Evolutionary conservation across 371 early-diverging fungal genomes (phyloP), one percentile per base, ranked within the genome.

Genomic region (Smittium culicis): DNA sequence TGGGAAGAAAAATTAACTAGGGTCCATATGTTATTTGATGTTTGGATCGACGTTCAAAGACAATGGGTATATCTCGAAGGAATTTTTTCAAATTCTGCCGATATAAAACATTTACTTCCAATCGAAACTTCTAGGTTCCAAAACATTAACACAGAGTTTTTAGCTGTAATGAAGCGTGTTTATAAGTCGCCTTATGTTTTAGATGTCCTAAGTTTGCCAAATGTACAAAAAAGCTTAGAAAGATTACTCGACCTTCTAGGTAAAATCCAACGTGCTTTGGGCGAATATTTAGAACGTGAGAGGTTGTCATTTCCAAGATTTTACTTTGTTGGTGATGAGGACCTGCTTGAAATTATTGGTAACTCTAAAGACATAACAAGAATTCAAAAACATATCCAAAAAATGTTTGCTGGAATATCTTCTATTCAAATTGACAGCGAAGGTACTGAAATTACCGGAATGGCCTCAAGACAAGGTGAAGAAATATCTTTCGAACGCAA

Each of bases 311-410:
- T 98, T 85, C 96, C 99, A 55, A 88, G 99, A 32, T 99, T 99
- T 85, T 99, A 99, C 81, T 99, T 99, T 85, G 95, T 99, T 58
- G 99, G 98, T 75, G 99, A 99, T 72, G 98, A 98, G 81, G 99
- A 98, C 78, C 73, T 99, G 79, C 85, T 99, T 29, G 97, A 99
- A 80, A 95, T 99, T 70, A 92, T 99, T 69, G 98, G 99, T 75
- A 97, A 97, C 79, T 87, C 91, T 75, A 94, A 94, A 79, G 98
- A 98, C 73, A 85, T 96, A 35, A 74, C 86, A 54, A 86, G 94
- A 58, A 91, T 98, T 70, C 96, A 97, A 74, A 96, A 96, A 70
- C 98, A 99, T 74, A 87, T 98, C 78, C 93, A 91, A 77, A 98
- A 97, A 80, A 95, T 99, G 96, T 99, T 99, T 87, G 94, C 98